These are phyloP conservation scores for Kuraishia piskuri DNA, from an alignment of 805 yeast species.

Conservation along the genomic window DNA sequence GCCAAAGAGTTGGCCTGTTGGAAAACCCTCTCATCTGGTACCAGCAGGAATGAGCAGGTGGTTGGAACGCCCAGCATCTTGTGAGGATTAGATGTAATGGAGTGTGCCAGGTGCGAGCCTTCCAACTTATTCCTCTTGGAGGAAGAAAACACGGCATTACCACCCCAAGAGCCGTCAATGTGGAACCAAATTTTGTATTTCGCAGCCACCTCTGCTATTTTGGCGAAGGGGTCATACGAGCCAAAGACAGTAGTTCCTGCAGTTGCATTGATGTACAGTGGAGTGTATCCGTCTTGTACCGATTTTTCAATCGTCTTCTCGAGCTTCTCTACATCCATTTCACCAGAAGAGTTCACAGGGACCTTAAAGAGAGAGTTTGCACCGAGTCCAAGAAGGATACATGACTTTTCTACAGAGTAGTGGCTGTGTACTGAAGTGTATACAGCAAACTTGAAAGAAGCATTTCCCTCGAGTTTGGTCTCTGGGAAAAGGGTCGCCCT, in stretches of 20 bases:
- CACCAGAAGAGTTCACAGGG: conserved; percentile 44
- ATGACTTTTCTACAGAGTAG: conserved; percentile 76
- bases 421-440: conserved; percentile 69
- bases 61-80: conserved; percentile 85
- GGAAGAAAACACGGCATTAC: conserved; percentile 63
- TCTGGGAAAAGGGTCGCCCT: conserved; percentile 59
- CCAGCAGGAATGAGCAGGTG: conserved; percentile 62
- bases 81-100: conserved; percentile 78
- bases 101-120: conserved; percentile 63
- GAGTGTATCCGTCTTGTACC: conserved; percentile 47
- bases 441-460: conserved; percentile 48
- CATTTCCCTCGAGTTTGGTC: conserved; percentile 56
- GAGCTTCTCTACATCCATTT: conserved; percentile 42
- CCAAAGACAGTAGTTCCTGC: conserved; percentile 90
- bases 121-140: conserved; percentile 34
- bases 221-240: conserved; percentile 61
- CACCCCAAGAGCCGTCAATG: conserved; percentile 90
- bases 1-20: conserved; percentile 65
- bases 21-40: conserved; percentile 60
- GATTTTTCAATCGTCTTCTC: conserved; percentile 35
- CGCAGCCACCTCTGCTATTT: conserved; percentile 45
- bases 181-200: conserved; percentile 65
- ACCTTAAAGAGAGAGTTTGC: conserved; percentile 54
- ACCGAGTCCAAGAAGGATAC: conserved; percentile 70
- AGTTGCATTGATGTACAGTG: conserved; percentile 71